These are phyloP conservation scores for Canavalia gladiata DNA, from an alignment of 306 rosid genomes.

Conservation along the genomic window DNA sequence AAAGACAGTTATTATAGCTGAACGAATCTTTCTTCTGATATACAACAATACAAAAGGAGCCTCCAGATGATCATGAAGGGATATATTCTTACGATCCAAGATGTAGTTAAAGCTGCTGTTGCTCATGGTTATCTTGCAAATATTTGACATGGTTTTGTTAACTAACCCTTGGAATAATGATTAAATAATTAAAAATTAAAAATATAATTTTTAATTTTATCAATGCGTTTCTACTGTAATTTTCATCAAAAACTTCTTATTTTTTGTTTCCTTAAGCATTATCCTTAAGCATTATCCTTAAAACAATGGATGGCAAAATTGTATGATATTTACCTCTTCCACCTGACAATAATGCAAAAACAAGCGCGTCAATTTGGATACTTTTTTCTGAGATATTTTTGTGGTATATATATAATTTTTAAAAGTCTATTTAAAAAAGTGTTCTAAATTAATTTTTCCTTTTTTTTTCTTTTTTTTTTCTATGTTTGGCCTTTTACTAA, in stretches of 20 bases:
- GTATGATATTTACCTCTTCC: background rate
- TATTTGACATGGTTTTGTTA: background rate
- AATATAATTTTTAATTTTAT: no score
- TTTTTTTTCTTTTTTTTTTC: no score
- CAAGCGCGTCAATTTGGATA: background rate
- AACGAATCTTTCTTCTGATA: conserved; percentile 4
- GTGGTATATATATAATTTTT: background rate
- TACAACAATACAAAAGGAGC: conserved; percentile 7
- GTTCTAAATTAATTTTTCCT: background rate
- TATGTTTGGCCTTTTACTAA: no score
- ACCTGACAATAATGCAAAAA: background rate
- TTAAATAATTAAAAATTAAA: no score
- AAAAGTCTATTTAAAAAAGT: no score
- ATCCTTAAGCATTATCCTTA: no score
- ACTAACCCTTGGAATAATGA: no score
- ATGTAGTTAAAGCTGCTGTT: conserved; percentile 19
- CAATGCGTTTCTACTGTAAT: no score
- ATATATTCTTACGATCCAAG: conserved; percentile 4
- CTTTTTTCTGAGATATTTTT: background rate
- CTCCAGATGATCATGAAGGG: background rate
- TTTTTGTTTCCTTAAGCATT: no score
- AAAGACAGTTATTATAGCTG: conserved; percentile 5
- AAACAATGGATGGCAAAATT: no score
- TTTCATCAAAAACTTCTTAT: no score
- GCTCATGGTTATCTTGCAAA: background rate